Percentiles rank a stretch among this genome's conserved stretches.
These are phyloP conservation scores for Camellia lanceoleosa DNA, from an alignment of 148 eudicot genomes.

Conservation along the genomic window DNA sequence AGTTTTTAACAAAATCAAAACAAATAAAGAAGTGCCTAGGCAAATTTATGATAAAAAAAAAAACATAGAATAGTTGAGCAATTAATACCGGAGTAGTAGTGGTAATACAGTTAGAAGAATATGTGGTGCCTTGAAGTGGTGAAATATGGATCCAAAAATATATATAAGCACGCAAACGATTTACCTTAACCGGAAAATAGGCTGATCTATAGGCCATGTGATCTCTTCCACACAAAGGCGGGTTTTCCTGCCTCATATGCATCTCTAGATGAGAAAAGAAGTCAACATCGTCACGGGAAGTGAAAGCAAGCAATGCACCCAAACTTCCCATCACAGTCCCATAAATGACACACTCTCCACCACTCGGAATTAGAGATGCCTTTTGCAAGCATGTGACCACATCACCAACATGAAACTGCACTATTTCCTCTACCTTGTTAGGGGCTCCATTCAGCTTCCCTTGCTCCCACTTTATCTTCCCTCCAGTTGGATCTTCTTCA, in stretches of 20 bases:
- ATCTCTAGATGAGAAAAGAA: slow-evolving; percentile 98
- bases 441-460: slow-evolving; percentile 97
- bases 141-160: not conserved
- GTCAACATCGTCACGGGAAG: slow-evolving; percentile 94
- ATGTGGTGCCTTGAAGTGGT: not conserved
- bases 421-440: slow-evolving; percentile 95
- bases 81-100: not conserved
- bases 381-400: slow-evolving; percentile 87
- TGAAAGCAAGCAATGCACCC: slow-evolving; percentile 91
- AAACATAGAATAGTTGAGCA: not conserved
- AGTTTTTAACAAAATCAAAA: not conserved
- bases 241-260: slow-evolving; percentile 98
- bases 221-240: slow-evolving; percentile 98
- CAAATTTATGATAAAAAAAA: not conserved
- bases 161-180: not conserved
- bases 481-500: slow-evolving; percentile 99
- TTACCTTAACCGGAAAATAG: slow-evolving; percentile 93
- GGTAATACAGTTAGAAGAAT: no score
- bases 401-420: slow-evolving; percentile 97
- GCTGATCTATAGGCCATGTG: slow-evolving; percentile 99
- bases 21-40: no score
- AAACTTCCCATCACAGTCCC: slow-evolving; percentile 99
- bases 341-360: slow-evolving; percentile 87
- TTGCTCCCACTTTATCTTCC: slow-evolving; percentile 95
- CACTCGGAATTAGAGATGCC: slow-evolving; percentile 90